phyloP scores from a whole-genome alignment of 139 green algal genomes.

The Micractinium conductrix region DNA sequence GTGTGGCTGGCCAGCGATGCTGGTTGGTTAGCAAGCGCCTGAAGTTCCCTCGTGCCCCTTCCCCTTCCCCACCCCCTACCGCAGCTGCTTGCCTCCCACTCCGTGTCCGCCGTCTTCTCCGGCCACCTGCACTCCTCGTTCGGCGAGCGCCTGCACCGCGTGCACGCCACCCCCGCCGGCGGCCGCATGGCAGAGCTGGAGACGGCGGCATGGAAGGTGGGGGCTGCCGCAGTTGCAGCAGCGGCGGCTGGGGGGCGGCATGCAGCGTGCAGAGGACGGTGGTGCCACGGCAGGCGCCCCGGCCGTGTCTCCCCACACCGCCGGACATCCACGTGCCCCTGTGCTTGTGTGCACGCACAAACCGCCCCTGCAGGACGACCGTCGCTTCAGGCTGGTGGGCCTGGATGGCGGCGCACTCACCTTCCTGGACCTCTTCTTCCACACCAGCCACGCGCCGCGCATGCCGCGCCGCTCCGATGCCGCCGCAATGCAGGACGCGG shows the following conservation, averaged over 20 bases:
- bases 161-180: slow-evolving; percentile 41
- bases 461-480: slow-evolving; percentile 7
- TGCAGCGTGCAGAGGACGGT: no score
- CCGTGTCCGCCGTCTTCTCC: slow-evolving; percentile 56
- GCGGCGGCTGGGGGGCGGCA: no score
- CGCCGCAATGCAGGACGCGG: not conserved
- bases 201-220: slow-evolving; percentile 74
- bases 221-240: no score
- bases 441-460: slow-evolving; percentile 34
- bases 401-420: slow-evolving; percentile 52
- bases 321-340: no score
- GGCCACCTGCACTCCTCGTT: slow-evolving; percentile 79
- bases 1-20: no score
- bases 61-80: not conserved
- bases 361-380: no score
- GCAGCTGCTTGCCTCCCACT: slow-evolving; percentile 27
- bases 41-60: not conserved
- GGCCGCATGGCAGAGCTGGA: slow-evolving; percentile 68
- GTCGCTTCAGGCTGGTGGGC: slow-evolving; percentile 57
- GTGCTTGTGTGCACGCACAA: no score
- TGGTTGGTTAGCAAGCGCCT: no score
- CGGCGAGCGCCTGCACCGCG: slow-evolving; percentile 60
- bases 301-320: no score
- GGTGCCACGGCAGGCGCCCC: no score
- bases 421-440: slow-evolving; percentile 64